Evolutionary conservation across 441 rosid species (phyloP), one percentile per base, ranked within the genome.

Genomic region (Biscutella laevigata): DNA sequence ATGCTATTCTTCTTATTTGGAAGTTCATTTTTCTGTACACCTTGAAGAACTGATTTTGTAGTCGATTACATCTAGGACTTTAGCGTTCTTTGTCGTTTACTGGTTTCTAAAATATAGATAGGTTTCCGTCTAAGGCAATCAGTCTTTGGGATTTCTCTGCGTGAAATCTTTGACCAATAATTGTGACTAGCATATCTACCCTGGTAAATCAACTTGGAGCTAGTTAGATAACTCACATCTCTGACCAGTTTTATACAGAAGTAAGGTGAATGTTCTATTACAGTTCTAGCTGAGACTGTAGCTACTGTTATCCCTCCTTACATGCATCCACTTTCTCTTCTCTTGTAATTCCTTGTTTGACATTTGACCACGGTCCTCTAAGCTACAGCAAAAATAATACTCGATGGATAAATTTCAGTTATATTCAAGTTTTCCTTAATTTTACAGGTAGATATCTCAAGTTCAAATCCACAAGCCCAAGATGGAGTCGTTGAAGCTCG

Each of bases 401-500:
- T 22, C 25, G 15, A 14, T 45, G 17, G 33, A 32, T 22, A 29
- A 25, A 10, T 45, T 30, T 30, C 21, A 14, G 22, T 38, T 6
- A 45, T 59, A 46, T 25, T 52, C 50, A 43, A 52, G 34, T 24
- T 58, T 39, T 39, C 33, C 42, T 38, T 38, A 49, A 54, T 55
- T 68, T 50, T 41, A 28, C 75, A 79, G 95, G 81, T 79, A 29
- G 70, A 55, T 61, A 55, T 61, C 56, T 53, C 77, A 72, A 67
- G 71, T 65, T 61, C 67, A 17, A 61, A 63, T 69, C 53, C 69
- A 16, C 86, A 71, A 71, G 64, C 71, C 41, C 73, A 62, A 49
- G 66, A 54, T 35, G 82, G 72, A 49, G 71, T 64, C 26, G 5
- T 24, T 11, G 81, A 66, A 43, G 69, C 68, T 52, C 65, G 39